A percentile compares a stretch with the other conserved stretches of the same genome.
Evolutionary conservation across 2,329 filamentous ascomycete genomes (phyloP).

Genomic region (Penicillium olsonii): DNA sequence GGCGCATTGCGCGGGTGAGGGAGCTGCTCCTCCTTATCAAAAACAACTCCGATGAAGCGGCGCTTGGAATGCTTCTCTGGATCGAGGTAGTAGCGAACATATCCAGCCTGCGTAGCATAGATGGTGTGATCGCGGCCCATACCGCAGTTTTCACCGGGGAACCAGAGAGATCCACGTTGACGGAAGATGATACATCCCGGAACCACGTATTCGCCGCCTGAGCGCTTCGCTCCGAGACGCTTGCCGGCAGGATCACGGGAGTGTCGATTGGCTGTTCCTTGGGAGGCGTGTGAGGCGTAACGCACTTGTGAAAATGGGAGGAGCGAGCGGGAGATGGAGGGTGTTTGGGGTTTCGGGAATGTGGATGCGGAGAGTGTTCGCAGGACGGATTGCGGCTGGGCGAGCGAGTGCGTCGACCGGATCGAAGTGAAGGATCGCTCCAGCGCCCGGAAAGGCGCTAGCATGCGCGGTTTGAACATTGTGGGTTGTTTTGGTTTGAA

Average conservation of each 20-base stretch:
- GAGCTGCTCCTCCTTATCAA: slow-evolving; percentile 77
- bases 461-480: slow-evolving; percentile 48
- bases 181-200: slow-evolving; percentile 98
- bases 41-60: slow-evolving; percentile 92
- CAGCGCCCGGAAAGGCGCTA: slow-evolving; percentile 40
- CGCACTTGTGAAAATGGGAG: slow-evolving; percentile 52
- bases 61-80: slow-evolving; percentile 77
- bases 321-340: slow-evolving; percentile 32
- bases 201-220: slow-evolving; percentile 88
- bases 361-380: slow-evolving; percentile 30
- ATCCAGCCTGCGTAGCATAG: slow-evolving; percentile 79
- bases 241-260: slow-evolving; percentile 73
- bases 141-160: slow-evolving; percentile 89
- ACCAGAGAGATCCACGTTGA: slow-evolving; percentile 93
- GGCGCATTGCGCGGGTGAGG: slow-evolving; percentile 75
- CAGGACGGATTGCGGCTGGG: slow-evolving; percentile 32
- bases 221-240: slow-evolving; percentile 91
- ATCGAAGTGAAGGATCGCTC: slow-evolving; percentile 38
- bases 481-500: slow-evolving; percentile 22
- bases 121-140: slow-evolving; percentile 98
- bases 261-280: slow-evolving; percentile 66
- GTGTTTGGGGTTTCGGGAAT: slow-evolving; percentile 27
- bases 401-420: slow-evolving; percentile 28
- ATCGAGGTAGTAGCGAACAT: slow-evolving; percentile 96
- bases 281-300: slow-evolving; percentile 65